Evolutionary conservation across 2,329 filamentous ascomycete species (phyloP).

Genomic region (Stemphylium beticola): DNA sequence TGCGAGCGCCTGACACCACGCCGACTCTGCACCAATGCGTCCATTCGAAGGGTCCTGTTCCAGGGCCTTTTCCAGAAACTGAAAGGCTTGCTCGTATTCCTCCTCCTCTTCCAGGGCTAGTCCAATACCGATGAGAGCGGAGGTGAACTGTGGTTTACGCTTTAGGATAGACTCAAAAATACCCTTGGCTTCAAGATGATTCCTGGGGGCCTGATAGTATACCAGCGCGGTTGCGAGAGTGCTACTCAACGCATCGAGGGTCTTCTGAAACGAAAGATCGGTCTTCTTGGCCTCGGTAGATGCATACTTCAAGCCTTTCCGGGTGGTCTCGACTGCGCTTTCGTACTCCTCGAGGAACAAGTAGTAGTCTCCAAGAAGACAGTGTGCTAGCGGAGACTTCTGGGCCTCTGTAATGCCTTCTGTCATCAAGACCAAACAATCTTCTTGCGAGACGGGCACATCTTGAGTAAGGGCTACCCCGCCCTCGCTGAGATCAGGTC

Average conservation of each 20-base stretch:
- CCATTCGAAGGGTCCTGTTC: constrained; percentile 75
- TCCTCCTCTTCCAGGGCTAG: constrained; percentile 93
- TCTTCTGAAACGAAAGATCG: constrained; percentile 66
- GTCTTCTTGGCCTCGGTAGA: constrained; percentile 67
- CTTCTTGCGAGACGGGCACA: constrained; percentile 70
- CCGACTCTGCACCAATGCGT: constrained; percentile 82
- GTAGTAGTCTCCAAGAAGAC: constrained; percentile 84
- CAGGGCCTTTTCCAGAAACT: constrained; percentile 79
- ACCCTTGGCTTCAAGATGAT: constrained; percentile 86
- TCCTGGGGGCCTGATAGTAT: constrained; percentile 85
- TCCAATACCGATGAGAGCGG: constrained; percentile 86
- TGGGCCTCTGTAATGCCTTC: constrained; percentile 57
- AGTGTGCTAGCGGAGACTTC: constrained; percentile 80
- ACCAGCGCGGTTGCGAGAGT: constrained; percentile 87
- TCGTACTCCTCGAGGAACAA: constrained; percentile 85
- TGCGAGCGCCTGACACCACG: constrained; percentile 87
- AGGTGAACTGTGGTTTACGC: constrained; percentile 76
- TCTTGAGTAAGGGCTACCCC: constrained; percentile 55
- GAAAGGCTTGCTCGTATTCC: constrained; percentile 80
- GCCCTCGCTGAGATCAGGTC: constrained; percentile 55
- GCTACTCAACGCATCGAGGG: constrained; percentile 74
- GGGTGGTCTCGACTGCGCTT: constrained; percentile 77
- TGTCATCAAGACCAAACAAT: constrained; percentile 80
- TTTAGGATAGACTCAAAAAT: constrained; percentile 83
- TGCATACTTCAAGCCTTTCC: constrained; percentile 71